phyloP scores from a whole-genome alignment of 2,329 filamentous ascomycete species.

The Diaporthe sp. region DNA sequence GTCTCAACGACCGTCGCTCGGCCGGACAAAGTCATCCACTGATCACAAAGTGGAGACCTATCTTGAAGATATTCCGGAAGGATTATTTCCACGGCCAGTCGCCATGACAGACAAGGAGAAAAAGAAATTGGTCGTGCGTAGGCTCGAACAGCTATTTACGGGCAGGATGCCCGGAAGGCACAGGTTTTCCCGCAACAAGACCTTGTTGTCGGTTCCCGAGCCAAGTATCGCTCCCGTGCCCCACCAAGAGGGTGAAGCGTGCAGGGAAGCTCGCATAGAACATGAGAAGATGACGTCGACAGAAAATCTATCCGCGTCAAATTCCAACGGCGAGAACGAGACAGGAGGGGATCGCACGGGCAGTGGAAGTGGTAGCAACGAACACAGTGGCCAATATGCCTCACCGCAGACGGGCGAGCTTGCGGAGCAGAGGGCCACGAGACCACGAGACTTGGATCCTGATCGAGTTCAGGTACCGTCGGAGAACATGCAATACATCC shows the following conservation, averaged over 20 bases:
- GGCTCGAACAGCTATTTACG: slow-evolving; percentile 84
- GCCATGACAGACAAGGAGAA: slow-evolving; percentile 77
- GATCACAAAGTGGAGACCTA: slow-evolving; percentile 76
- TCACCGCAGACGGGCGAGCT: slow-evolving; percentile 53
- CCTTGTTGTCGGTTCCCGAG: slow-evolving; percentile 1
- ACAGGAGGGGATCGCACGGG: slow-evolving; percentile 49
- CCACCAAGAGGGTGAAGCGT: slow-evolving; percentile 44
- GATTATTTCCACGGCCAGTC: slow-evolving; percentile 70
- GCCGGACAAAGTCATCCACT: slow-evolving; percentile 50
- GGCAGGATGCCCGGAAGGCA: slow-evolving; percentile 65
- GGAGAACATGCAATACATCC: slow-evolving; percentile 84
- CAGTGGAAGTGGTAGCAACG: slow-evolving; percentile 42
- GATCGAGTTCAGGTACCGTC: slow-evolving; percentile 78
- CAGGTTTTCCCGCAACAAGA: slow-evolving; percentile 16
- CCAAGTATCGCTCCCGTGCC: slow-evolving; percentile 26
- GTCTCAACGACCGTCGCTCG: slow-evolving; percentile 50
- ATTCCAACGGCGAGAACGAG: slow-evolving; percentile 59
- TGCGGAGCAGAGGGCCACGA: slow-evolving; percentile 80
- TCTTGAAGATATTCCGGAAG: slow-evolving; percentile 77
- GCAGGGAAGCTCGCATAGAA: slow-evolving; percentile 62
- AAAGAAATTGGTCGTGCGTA: slow-evolving; percentile 80
- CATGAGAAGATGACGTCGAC: slow-evolving; percentile 52
- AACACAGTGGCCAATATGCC: slow-evolving; percentile 47
- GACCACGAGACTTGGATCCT: slow-evolving; percentile 81
- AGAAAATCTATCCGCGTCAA: slow-evolving; percentile 56